Percentiles rank a stretch among this genome's conserved stretches.
These are phyloP conservation scores for Aspergillus spinulosporus DNA, from an alignment of 2,329 filamentous ascomycete genomes.

Conservation along the genomic window DNA sequence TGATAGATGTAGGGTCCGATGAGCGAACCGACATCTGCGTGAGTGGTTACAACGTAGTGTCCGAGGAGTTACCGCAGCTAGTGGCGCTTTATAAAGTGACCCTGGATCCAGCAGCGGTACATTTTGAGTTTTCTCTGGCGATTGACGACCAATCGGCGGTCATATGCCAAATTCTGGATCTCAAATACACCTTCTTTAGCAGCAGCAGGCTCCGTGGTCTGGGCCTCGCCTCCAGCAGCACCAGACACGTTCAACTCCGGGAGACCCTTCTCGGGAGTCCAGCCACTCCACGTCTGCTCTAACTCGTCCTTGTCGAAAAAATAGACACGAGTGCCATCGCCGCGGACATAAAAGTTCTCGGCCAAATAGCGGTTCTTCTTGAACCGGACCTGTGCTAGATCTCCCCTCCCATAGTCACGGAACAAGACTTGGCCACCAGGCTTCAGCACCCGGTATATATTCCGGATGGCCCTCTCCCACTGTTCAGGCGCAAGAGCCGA, in stretches of 20 bases:
- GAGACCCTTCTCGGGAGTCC: slow-evolving; percentile 39
- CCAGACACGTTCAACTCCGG: slow-evolving; percentile 5
- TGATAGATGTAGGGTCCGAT: too few species aligned
- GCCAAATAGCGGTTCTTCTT: slow-evolving; percentile 92
- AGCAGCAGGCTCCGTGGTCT: slow-evolving; percentile 10
- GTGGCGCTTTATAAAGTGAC: slow-evolving; percentile 42
- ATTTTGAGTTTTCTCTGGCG: slow-evolving; percentile 89
- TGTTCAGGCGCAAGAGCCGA: slow-evolving; percentile 82
- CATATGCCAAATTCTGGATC: slow-evolving; percentile 75
- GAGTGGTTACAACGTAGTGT: too few species aligned
- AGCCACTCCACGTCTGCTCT: slow-evolving; percentile 71
- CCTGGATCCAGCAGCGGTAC: slow-evolving; percentile 81
- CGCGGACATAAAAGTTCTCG: slow-evolving; percentile 96
- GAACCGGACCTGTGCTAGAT: slow-evolving; percentile 94
- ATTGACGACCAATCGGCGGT: slow-evolving; percentile 89
- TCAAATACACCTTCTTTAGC: slow-evolving; percentile 56
- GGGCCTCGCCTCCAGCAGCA: slow-evolving; percentile 8
- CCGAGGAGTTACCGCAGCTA: background rate
- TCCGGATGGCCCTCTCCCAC: slow-evolving; percentile 79
- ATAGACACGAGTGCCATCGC: slow-evolving; percentile 94
- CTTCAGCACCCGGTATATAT: slow-evolving; percentile 80
- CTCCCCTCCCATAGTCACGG: slow-evolving; percentile 92
- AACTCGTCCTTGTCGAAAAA: slow-evolving; percentile 92
- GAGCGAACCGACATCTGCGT: too few species aligned
- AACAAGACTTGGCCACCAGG: slow-evolving; percentile 92